Evolutionary conservation across 1,284 basidiomycete species (phyloP).

Genomic region (Apiotrichum gamsii): DNA sequence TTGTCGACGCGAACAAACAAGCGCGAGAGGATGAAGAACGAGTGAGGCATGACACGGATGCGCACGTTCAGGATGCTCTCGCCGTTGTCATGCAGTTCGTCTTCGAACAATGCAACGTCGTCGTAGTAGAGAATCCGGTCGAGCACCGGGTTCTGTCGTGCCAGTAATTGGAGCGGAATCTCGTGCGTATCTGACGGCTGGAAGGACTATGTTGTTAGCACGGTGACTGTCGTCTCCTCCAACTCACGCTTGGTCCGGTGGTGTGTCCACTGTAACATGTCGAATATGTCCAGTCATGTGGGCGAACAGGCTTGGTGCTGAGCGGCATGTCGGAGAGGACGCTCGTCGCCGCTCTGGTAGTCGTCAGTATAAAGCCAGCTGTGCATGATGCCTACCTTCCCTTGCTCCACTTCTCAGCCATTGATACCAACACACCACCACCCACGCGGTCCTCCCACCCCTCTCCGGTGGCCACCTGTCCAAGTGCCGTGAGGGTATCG

Average conservation of each 20-base stretch:
- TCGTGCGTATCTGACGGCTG: conserved; percentile 54
- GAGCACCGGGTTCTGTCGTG: conserved; percentile 68
- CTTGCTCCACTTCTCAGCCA: conserved; percentile 89
- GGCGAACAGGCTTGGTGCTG: conserved; percentile 71
- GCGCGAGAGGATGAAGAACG: conserved; percentile 81
- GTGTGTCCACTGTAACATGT: conserved; percentile 71
- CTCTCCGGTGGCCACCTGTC: conserved; percentile 67
- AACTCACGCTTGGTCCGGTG: conserved; percentile 25
- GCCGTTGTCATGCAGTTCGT: conserved; percentile 91
- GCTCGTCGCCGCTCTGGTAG: conserved; percentile 18
- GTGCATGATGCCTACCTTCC: too few species aligned
- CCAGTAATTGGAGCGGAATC: conserved; percentile 76
- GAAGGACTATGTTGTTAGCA: conserved; percentile 42
- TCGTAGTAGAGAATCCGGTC: conserved; percentile 79
- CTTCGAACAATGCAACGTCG: conserved; percentile 84
- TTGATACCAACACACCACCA: conserved; percentile 85
- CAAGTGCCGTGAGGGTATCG: conserved; percentile 63
- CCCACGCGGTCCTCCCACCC: conserved; percentile 62
- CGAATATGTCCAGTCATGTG: conserved; percentile 98
- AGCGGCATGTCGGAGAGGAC: conserved; percentile 54
- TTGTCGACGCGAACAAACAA: conserved; percentile 94
- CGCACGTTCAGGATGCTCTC: conserved; percentile 72
- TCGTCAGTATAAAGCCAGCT: too few species aligned
- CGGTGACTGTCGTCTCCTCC: too few species aligned
- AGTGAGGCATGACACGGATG: conserved; percentile 96